These are phyloP conservation scores for Rhodocollybia butyracea DNA, from an alignment of 768 basidiomycete species.

Conservation along the genomic window DNA sequence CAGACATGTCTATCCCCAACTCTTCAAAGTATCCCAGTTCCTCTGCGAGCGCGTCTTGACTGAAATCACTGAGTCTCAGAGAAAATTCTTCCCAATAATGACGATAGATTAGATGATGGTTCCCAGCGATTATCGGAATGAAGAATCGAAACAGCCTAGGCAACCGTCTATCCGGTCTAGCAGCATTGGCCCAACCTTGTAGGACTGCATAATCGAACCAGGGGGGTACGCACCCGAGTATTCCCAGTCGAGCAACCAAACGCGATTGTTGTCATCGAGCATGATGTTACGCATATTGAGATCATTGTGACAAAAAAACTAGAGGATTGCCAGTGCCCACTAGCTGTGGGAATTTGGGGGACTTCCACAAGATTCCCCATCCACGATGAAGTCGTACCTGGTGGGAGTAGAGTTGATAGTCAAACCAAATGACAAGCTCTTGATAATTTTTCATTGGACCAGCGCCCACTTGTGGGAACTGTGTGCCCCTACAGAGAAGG, in stretches of 20 bases:
- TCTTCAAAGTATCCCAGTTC: no score
- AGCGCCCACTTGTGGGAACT: slow-evolving; percentile 3
- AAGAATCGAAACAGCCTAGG: slow-evolving; percentile 1
- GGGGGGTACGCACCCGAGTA: slow-evolving; percentile 4
- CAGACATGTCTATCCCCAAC: no score
- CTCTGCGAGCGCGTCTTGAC: no score
- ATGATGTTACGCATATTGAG: slow-evolving; percentile 19
- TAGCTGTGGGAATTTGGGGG: background rate
- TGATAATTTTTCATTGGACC: slow-evolving; percentile 19
- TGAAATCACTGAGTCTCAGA: no score
- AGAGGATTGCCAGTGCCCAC: no score
- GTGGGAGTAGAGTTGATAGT: background rate
- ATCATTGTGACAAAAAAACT: slow-evolving; percentile 15
- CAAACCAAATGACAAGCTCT: slow-evolving; percentile 15
- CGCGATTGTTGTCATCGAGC: slow-evolving; percentile 14
- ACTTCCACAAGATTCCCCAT: background rate
- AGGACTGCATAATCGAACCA: slow-evolving; percentile 7
- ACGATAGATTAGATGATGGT: no score
- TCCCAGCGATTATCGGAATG: background rate
- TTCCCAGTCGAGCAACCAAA: slow-evolving; percentile 8
- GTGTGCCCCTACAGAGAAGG: background rate
- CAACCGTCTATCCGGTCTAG: background rate
- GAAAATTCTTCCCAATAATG: no score
- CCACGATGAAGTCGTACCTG: background rate
- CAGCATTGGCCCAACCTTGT: slow-evolving; percentile 4